Conservation (phyloP, 768 basidiomycete genomes). For the Daedalea quercina region DNA sequence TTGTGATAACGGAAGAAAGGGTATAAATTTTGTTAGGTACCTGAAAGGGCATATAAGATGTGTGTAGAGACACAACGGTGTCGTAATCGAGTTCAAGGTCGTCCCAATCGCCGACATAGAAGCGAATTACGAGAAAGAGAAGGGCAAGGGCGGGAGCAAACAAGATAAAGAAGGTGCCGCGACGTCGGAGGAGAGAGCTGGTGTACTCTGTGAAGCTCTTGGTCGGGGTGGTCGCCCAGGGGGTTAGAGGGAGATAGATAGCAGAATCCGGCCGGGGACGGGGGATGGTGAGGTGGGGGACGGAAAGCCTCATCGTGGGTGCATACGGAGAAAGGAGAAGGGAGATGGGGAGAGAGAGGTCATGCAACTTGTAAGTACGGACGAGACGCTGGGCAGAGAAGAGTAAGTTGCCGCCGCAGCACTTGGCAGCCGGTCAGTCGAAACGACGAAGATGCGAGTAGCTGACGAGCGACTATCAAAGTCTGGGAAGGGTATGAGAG, state of each 20-base stretch:
- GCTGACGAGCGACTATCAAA: too few relatives aligned
- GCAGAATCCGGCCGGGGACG: not conserved
- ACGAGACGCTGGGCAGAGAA: too few relatives aligned
- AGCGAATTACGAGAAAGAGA: not conserved
- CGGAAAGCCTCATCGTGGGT: not conserved
- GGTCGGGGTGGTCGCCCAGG: not conserved
- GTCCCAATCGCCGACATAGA: not conserved
- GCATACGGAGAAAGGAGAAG: not conserved
- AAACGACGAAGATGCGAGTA: too few relatives aligned
- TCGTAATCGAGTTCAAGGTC: not conserved
- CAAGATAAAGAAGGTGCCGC: not conserved
- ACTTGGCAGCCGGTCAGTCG: too few relatives aligned
- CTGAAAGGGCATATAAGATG: slow-evolving; percentile 2
- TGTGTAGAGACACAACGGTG: not conserved
- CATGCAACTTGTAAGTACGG: too few relatives aligned
- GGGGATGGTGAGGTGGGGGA: not conserved
- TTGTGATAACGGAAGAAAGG: too few relatives aligned
- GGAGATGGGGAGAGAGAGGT: not conserved
- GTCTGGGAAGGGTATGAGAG: too few relatives aligned
- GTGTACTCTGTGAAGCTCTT: not conserved
- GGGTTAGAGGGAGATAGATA: slow-evolving; percentile 2
- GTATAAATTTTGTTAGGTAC: not conserved
- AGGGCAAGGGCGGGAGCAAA: slow-evolving; percentile 1
- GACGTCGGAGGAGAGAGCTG: not conserved
- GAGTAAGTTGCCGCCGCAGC: too few relatives aligned